phyloP scores from a whole-genome alignment of 2,329 filamentous ascomycete genomes.

The Ophiostoma australiae region DNA sequence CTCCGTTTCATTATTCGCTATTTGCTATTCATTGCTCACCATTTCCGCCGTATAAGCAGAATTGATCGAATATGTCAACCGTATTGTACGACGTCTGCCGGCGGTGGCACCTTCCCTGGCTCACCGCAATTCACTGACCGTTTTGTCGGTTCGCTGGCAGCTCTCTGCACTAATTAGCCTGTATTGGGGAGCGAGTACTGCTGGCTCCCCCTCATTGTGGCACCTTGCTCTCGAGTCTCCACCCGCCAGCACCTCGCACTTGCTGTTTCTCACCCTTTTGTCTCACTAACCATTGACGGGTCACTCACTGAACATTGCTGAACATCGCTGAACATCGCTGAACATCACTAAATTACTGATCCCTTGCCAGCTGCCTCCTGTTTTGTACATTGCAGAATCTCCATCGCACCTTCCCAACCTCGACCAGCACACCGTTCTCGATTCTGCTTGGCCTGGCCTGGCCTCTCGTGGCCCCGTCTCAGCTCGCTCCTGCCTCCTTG shows the following conservation, averaged over 20 bases:
- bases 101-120: not conserved
- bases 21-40: no score
- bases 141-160: not conserved
- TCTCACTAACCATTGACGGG: not conserved
- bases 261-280: conserved; percentile 12
- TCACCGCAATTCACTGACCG: conserved; percentile 9
- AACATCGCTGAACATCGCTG: not conserved
- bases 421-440: not conserved
- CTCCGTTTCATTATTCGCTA: no score
- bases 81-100: not conserved
- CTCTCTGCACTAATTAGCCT: no score
- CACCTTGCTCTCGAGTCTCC: not conserved
- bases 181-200: not conserved
- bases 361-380: not conserved
- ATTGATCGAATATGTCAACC: not conserved
- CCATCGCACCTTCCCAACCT: conserved; percentile 4
- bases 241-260: not conserved
- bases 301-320: not conserved
- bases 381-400: not conserved
- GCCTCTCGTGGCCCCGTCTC: not conserved
- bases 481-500: conserved; percentile 13
- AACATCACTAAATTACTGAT: not conserved
- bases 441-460: not conserved
- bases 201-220: not conserved
- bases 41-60: not conserved